phyloP scores from a whole-genome alignment of 1,139 yeast species.

The Suhomyces bokatorum region DNA sequence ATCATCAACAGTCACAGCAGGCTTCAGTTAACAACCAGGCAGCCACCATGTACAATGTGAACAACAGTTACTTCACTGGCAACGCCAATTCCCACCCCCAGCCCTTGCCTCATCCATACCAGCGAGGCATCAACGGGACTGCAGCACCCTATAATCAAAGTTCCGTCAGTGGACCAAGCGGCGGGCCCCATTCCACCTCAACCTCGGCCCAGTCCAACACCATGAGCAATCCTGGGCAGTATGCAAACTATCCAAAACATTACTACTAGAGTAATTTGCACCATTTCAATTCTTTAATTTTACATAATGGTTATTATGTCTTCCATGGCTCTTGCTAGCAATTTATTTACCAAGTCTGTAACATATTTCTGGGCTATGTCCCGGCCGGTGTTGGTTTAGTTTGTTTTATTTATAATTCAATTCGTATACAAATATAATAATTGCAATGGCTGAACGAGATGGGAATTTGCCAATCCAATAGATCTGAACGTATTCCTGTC shows the following conservation, averaged over 20 bases:
- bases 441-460: neutral
- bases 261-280: constrained; percentile 12
- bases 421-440: neutral
- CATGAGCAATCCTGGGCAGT: constrained; percentile 11
- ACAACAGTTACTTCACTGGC: constrained; percentile 11
- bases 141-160: constrained; percentile 3
- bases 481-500: neutral
- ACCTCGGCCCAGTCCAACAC: constrained; percentile 5
- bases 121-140: constrained; percentile 9
- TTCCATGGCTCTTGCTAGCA: constrained; percentile 1
- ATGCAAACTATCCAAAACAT: constrained; percentile 16
- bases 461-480: too few relatives aligned
- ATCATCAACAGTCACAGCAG: neutral
- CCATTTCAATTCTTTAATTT: constrained; percentile 4
- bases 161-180: constrained; percentile 6
- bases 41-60: constrained; percentile 3
- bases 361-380: constrained; percentile 2
- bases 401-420: constrained; percentile 4
- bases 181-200: constrained; percentile 7
- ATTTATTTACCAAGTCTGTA: constrained; percentile 1
- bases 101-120: constrained; percentile 17
- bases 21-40: neutral
- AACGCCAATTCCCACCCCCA: constrained; percentile 15
- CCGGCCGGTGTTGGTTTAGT: constrained; percentile 7
- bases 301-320: constrained; percentile 3